Evolutionary conservation across 2,329 filamentous ascomycete species (phyloP).

Genomic region (Calonectria pteridis): DNA sequence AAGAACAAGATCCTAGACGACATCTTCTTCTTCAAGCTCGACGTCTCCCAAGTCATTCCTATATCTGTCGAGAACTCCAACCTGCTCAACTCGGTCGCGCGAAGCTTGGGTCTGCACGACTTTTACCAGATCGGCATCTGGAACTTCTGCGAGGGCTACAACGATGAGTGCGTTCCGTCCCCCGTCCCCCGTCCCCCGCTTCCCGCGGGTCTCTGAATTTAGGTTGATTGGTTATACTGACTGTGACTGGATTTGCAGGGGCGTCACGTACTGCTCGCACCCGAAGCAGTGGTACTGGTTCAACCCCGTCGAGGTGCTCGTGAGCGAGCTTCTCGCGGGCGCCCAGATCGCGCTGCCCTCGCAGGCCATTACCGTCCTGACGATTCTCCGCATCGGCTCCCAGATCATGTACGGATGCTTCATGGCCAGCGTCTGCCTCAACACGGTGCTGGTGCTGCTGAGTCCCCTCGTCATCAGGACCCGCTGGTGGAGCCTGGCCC

Average conservation of each 20-base stretch:
- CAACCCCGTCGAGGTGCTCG: constrained; percentile 86
- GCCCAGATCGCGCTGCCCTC: constrained; percentile 86
- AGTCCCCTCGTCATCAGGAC: constrained; percentile 67
- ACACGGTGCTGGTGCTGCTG: constrained; percentile 79
- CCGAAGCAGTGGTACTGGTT: constrained; percentile 86
- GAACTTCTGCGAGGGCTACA: constrained; percentile 92
- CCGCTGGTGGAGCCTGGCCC: constrained; percentile 74
- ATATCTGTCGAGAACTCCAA: constrained; percentile 76
- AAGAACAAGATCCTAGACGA: constrained; percentile 71
- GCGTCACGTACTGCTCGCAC: constrained; percentile 80
- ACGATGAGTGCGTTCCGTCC: constrained; percentile 63
- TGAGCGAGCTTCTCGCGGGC: constrained; percentile 83
- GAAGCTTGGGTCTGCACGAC: constrained; percentile 88
- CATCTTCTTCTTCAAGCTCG: constrained; percentile 87
- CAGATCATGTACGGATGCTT: constrained; percentile 93
- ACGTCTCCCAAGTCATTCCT: constrained; percentile 86
- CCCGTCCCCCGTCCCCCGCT: too few species aligned
- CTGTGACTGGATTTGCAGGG: constrained; percentile 60
- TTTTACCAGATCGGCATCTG: constrained; percentile 95
- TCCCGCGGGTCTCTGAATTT: not conserved
- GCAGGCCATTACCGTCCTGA: constrained; percentile 78
- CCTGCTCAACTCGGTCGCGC: constrained; percentile 88
- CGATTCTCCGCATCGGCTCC: constrained; percentile 79
- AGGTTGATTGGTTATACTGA: constrained; percentile 44
- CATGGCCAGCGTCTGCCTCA: constrained; percentile 77